Evolutionary conservation across 1,284 basidiomycete species (phyloP).

Genomic region (Trametes hirsuta): DNA sequence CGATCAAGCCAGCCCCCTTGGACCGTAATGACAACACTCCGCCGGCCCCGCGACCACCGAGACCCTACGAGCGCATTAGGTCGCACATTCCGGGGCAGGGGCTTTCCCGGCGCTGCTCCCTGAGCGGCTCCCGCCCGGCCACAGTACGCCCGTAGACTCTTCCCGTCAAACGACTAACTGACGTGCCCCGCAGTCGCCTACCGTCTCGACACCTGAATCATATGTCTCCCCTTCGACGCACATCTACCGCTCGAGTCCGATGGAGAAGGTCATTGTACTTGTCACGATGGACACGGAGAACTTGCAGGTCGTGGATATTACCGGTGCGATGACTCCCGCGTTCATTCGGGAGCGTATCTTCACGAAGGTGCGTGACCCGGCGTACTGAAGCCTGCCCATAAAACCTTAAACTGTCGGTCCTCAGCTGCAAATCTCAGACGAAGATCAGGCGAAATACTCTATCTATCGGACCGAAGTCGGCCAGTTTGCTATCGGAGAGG

Average conservation of each 20-base stretch:
- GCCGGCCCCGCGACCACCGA: slow-evolving; percentile 20
- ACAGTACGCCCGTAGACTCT: slow-evolving; percentile 40
- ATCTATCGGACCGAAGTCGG: slow-evolving; percentile 88
- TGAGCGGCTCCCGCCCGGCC: slow-evolving; percentile 30
- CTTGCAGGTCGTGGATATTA: slow-evolving; percentile 80
- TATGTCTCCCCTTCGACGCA: slow-evolving; percentile 26
- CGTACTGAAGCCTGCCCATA: neutral
- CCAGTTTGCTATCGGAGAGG: slow-evolving; percentile 69
- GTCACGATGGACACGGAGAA: slow-evolving; percentile 86
- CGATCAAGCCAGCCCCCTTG: slow-evolving; percentile 30
- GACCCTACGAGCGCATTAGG: slow-evolving; percentile 24
- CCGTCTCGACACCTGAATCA: slow-evolving; percentile 39
- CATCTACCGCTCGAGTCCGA: slow-evolving; percentile 29
- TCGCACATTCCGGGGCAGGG: slow-evolving; percentile 3
- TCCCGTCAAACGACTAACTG: neutral
- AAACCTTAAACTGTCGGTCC: neutral
- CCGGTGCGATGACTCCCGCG: slow-evolving; percentile 66
- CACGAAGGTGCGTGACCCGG: slow-evolving; percentile 59
- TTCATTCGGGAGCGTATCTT: slow-evolving; percentile 87
- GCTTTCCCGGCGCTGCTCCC: slow-evolving; percentile 10
- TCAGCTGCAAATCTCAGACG: slow-evolving; percentile 83
- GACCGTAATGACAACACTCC: slow-evolving; percentile 31
- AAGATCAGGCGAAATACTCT: slow-evolving; percentile 76
- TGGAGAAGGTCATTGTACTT: slow-evolving; percentile 61
- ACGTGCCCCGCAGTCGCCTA: slow-evolving; percentile 46